Conservation (phyloP, 164 flowering plant genomes). For the Nymphaea colorata region DNA sequence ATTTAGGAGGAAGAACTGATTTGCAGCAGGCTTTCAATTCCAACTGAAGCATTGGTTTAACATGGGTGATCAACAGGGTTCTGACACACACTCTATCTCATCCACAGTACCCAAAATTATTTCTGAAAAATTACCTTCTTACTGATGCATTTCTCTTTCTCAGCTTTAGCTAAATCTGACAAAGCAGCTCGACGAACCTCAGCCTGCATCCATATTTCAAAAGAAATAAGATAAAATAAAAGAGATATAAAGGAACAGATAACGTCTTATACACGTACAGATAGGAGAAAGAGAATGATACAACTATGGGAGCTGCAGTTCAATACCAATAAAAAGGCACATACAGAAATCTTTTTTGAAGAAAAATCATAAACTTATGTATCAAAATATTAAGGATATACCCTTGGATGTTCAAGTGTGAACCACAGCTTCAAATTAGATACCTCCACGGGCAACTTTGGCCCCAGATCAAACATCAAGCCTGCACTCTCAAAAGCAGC, state of each 20-base stretch:
- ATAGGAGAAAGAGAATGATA: too few species aligned
- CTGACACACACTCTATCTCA: not conserved
- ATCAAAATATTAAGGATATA: constrained; percentile 7
- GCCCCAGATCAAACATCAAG: constrained; percentile 42
- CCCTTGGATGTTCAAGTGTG: constrained; percentile 85
- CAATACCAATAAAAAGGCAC: too few species aligned
- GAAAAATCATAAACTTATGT: too few species aligned
- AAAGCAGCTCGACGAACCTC: constrained; percentile 62
- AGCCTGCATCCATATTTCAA: constrained; percentile 29
- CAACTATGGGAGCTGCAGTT: too few species aligned
- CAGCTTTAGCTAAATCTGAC: constrained; percentile 30
- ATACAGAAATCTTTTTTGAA: too few species aligned
- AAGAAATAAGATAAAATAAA: not conserved
- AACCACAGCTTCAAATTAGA: constrained; percentile 68
- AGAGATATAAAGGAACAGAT: not conserved
- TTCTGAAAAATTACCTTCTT: constrained; percentile 26
- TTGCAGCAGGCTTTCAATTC: too few species aligned
- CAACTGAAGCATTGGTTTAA: too few species aligned
- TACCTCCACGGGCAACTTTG: constrained; percentile 20
- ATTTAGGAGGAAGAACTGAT: too few species aligned
- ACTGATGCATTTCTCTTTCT: constrained; percentile 21
- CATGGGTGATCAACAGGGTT: too few species aligned
- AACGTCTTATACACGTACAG: not conserved
- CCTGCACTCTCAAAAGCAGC: constrained; percentile 33
- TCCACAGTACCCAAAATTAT: not conserved